Evolutionary conservation across 768 basidiomycete genomes (phyloP).

Genomic region (Hericium erinaceus): DNA sequence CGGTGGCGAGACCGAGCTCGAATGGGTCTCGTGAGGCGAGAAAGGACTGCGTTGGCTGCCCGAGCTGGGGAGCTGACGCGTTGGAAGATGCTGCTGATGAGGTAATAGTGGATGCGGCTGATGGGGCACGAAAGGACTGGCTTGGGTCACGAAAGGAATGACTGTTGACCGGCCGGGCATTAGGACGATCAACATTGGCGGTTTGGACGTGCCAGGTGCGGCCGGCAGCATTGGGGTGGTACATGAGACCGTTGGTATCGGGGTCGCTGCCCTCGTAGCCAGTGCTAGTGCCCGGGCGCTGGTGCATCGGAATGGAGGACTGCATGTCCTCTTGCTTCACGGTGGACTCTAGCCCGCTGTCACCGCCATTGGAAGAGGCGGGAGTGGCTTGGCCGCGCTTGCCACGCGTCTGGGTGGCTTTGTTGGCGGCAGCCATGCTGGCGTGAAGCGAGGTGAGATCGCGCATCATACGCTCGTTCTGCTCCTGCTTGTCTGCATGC

Average conservation of each 20-base stretch:
- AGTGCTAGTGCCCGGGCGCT: constrained; percentile 62
- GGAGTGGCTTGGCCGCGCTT: constrained; percentile 27
- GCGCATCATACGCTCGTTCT: constrained; percentile 89
- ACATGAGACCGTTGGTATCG: constrained; percentile 19
- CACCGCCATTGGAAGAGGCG: constrained; percentile 10
- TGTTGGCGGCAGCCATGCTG: constrained; percentile 54
- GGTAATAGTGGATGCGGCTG: constrained; percentile 33
- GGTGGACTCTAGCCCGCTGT: constrained; percentile 13
- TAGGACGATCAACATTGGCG: constrained; percentile 27
- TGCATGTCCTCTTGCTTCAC: constrained; percentile 36
- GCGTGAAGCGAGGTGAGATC: constrained; percentile 80
- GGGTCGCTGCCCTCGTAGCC: constrained; percentile 48
- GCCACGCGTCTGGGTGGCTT: constrained; percentile 27
- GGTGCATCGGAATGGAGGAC: constrained; percentile 21
- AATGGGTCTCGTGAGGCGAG: constrained; percentile 44
- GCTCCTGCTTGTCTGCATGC: constrained; percentile 86
- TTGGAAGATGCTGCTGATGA: constrained; percentile 15
- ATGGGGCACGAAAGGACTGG: constrained; percentile 75
- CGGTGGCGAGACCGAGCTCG: constrained; percentile 34
- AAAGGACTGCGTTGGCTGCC: constrained; percentile 52
- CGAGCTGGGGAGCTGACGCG: constrained; percentile 20
- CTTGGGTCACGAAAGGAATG: constrained; percentile 73
- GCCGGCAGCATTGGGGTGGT: constrained; percentile 18
- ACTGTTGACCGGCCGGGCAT: constrained; percentile 30
- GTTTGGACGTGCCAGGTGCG: constrained; percentile 31